phyloP scores from a whole-genome alignment of 495 filamentous ascomycete genomes.

The Neurospora sp. region DNA sequence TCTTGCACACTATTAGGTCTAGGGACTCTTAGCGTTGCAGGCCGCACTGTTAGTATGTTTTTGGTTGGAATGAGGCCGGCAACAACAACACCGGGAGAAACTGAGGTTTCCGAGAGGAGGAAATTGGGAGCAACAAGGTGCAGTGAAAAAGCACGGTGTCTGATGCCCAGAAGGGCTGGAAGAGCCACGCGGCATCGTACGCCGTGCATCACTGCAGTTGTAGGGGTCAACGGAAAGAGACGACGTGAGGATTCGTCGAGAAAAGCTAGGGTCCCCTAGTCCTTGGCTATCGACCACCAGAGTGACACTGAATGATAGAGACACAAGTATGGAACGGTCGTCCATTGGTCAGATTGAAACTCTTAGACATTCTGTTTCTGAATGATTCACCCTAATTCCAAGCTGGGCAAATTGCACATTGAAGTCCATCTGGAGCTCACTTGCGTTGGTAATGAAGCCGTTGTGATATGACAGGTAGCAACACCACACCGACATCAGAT shows the following conservation, averaged over 20 bases:
- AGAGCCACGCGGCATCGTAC: background rate
- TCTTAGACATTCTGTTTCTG: background rate
- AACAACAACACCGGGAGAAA: background rate
- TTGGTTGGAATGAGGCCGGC: background rate
- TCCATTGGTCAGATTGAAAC: background rate
- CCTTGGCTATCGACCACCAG: background rate
- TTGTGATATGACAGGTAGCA: background rate
- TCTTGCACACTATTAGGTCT: background rate
- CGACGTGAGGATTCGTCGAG: background rate
- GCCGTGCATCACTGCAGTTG: background rate
- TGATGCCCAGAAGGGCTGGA: background rate
- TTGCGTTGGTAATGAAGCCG: background rate
- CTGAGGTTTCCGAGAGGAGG: background rate
- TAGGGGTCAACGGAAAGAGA: background rate
- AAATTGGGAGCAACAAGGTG: background rate
- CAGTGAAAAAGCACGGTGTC: background rate
- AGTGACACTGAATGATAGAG: background rate
- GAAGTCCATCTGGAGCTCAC: background rate
- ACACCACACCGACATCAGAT: background rate
- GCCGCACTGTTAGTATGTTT: background rate
- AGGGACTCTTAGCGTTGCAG: background rate
- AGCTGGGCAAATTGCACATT: background rate
- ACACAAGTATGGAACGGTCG: background rate
- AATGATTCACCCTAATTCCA: background rate
- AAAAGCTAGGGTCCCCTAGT: background rate